These are phyloP conservation scores for Puya raimondii DNA, from an alignment of 176 grass and related monocot species.

Conservation along the genomic window DNA sequence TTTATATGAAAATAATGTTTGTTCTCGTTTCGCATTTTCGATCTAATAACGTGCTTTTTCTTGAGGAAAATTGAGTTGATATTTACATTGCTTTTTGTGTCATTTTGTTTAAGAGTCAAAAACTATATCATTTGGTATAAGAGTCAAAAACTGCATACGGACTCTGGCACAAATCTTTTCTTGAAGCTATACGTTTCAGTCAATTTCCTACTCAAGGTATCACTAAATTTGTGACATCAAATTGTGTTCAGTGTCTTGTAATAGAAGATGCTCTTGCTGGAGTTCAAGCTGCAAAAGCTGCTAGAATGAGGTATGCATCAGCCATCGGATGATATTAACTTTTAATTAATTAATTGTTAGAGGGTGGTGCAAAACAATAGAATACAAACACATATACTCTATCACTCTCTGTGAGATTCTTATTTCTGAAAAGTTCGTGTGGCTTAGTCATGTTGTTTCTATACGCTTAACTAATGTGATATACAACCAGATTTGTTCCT, in stretches of 20 bases:
- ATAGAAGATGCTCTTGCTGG: constrained; percentile 99
- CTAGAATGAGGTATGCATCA: constrained; percentile 61
- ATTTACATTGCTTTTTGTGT: neutral
- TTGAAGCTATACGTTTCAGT: neutral
- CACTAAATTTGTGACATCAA: constrained; percentile 5
- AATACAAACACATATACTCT: neutral
- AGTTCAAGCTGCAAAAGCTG: constrained; percentile 93
- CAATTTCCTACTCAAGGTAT: constrained; percentile 8
- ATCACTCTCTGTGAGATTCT: too few species aligned
- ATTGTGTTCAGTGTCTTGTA: constrained; percentile 63
- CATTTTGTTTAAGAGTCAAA: neutral
- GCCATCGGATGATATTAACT: neutral
- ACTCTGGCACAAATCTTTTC: neutral
- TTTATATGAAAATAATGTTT: neutral
- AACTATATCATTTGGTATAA: neutral
- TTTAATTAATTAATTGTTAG: neutral
- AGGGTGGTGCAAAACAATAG: neutral
- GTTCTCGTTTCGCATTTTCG: neutral
- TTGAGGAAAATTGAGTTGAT: neutral
- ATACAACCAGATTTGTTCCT: constrained; percentile 1
- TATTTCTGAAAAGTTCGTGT: neutral
- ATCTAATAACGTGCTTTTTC: neutral
- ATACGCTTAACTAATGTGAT: neutral
- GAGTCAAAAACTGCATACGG: too few species aligned
- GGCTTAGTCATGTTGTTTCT: neutral